Conservation (phyloP, 2,329 filamentous ascomycete species). For the Myrmaecium sp. region DNA sequence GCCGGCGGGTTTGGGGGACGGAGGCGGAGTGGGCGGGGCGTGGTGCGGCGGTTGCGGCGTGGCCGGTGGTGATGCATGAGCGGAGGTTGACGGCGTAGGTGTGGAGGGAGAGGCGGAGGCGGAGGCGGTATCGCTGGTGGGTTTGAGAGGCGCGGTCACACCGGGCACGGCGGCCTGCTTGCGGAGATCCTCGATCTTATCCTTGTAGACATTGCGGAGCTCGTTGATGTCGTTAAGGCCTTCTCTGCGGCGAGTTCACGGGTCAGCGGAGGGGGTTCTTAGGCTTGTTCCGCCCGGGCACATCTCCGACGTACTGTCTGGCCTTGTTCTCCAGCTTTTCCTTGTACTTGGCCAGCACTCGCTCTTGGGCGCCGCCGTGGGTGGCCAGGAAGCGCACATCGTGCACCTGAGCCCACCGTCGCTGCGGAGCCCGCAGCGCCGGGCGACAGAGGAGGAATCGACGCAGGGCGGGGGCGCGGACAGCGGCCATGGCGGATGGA, state of each 20-base stretch:
- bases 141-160: constrained; percentile 26
- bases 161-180: constrained; percentile 44
- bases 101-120: constrained; percentile 14
- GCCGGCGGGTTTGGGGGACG: constrained; percentile 17
- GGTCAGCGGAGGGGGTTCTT: not conserved
- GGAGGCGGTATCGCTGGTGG: constrained; percentile 4
- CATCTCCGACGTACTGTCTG: constrained; percentile 33
- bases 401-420: constrained; percentile 80
- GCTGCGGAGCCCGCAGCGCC: constrained; percentile 33
- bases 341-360: constrained; percentile 69
- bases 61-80: constrained; percentile 20
- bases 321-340: constrained; percentile 75
- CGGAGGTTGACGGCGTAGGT: constrained; percentile 8
- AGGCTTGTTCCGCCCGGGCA: not conserved
- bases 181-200: constrained; percentile 59
- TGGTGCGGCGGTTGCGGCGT: constrained; percentile 11
- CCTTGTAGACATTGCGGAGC: constrained; percentile 67
- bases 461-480: constrained; percentile 3
- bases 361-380: constrained; percentile 47
- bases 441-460: constrained; percentile 3
- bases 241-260: constrained; percentile 22
- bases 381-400: constrained; percentile 82
- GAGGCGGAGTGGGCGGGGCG: constrained; percentile 12
- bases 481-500: constrained; percentile 4
- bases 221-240: constrained; percentile 55